Evolutionary conservation across 306 rosid genomes (phyloP), one percentile per base, ranked within the genome.

Genomic region (Vicia faba): DNA sequence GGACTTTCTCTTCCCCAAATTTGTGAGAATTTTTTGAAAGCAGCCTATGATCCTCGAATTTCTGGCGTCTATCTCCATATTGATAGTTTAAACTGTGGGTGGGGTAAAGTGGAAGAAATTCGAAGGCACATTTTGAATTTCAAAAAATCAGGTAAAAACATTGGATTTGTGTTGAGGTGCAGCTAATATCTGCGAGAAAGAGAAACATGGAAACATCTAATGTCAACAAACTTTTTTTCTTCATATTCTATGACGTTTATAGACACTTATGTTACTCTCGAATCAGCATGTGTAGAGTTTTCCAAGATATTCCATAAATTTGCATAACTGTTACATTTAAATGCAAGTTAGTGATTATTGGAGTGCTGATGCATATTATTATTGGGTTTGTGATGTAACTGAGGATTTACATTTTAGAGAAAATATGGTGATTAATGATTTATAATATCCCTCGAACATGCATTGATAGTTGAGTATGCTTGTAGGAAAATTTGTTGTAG

Each of bases 61-160:
- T 71, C 89, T 60, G 98, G 97, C 56, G 78, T 89, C 49, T 89
- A 89, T 77, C 91, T 93, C 12, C 95, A 89, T 50, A 86, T 89
- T 70, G 98, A 93, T 12, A 60, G 83, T 33, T 84, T 93, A 77
- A 75, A 71, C 15, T 93, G 97, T 20, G 98, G 98, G 14, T 93
- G 97, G 98, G 97, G 88, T 65, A 93, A 93, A 79, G 95, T 93
- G 20, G 96, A 89, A 79, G 97, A 89, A 85, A 88, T 93, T 70
- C 91, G 88, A 75, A 93, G 98, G 77, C 95, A 89, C 75, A 80
- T 93, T 25, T 76, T 88, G 76, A 80, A 88, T 78, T 93, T 93
- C 78, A 88, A 76, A 75, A 83, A 90, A 85, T 93, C 97, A 82
- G 98, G 96, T 89, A 78, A 56, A 56, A 72, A 9, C 53, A 62